phyloP scores from a whole-genome alignment of 2,329 filamentous ascomycete genomes.

The Xylogone sp. region DNA sequence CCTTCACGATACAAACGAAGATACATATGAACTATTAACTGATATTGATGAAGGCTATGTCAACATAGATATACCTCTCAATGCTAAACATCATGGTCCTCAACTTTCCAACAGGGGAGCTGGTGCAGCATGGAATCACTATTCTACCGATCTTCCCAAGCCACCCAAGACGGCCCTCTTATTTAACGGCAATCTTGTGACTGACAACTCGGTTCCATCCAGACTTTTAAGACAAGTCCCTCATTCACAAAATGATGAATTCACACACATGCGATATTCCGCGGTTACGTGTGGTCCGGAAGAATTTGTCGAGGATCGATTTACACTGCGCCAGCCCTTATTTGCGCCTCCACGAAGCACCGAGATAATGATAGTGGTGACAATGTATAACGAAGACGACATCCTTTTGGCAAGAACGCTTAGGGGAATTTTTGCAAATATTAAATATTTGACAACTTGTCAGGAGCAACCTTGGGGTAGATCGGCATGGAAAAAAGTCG shows the following conservation, averaged over 20 bases:
- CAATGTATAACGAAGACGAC: slow-evolving; percentile 99
- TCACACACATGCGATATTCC: slow-evolving; percentile 89
- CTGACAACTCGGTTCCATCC: slow-evolving; percentile 94
- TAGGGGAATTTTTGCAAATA: slow-evolving; percentile 97
- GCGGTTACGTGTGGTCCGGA: slow-evolving; percentile 91
- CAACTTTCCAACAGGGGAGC: too few species aligned
- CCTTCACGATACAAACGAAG: too few species aligned
- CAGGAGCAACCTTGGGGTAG: slow-evolving; percentile 97
- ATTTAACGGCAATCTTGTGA: slow-evolving; percentile 93
- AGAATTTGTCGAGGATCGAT: slow-evolving; percentile 83
- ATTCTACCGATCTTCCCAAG: too few species aligned
- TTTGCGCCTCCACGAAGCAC: slow-evolving; percentile 92
- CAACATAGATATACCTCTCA: too few species aligned
- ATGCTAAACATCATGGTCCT: too few species aligned
- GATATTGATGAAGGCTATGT: too few species aligned
- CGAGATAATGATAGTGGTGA: slow-evolving; percentile 93
- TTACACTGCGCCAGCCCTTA: slow-evolving; percentile 84
- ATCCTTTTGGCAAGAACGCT: slow-evolving; percentile 92
- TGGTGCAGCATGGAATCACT: too few species aligned
- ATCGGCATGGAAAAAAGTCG: slow-evolving; percentile 99
- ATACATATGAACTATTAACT: too few species aligned
- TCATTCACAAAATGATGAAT: slow-evolving; percentile 80
- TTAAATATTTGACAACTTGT: slow-evolving; percentile 95
- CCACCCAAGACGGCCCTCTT: too few species aligned
- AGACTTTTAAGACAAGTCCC: slow-evolving; percentile 81